Conservation (phyloP, 202 grass and related monocot genomes). For the Zizania palustris region DNA sequence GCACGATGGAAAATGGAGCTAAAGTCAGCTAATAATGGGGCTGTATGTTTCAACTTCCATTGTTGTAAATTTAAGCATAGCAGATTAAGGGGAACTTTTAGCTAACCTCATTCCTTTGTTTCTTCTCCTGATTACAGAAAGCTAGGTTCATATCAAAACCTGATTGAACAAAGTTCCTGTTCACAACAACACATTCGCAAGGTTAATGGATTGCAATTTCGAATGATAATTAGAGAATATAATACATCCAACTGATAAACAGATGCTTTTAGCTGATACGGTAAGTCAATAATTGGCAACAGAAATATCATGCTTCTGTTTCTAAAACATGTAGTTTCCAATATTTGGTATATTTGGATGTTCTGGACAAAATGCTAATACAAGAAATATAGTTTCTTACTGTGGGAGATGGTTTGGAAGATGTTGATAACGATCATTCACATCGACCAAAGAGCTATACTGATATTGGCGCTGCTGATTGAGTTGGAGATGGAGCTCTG, state of each 20-base stretch:
- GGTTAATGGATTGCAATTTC: slow-evolving; percentile 27
- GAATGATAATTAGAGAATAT: not conserved
- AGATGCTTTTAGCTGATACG: not conserved
- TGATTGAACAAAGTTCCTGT: slow-evolving; percentile 85
- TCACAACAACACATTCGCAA: slow-evolving; percentile 42
- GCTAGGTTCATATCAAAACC: slow-evolving; percentile 92
- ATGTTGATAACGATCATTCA: slow-evolving; percentile 55
- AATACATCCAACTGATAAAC: slow-evolving; percentile 4
- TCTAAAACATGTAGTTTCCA: slow-evolving; percentile 18
- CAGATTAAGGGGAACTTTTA: slow-evolving; percentile 6
- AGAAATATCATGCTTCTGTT: slow-evolving; percentile 22
- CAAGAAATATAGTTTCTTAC: slow-evolving; percentile 55
- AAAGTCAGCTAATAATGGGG: slow-evolving; percentile 12
- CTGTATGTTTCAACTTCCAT: not conserved
- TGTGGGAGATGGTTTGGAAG: slow-evolving; percentile 66
- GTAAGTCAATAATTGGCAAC: not conserved
- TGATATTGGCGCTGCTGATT: slow-evolving; percentile 89
- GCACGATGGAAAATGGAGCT: slow-evolving; percentile 1
- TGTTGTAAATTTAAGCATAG: slow-evolving; percentile 11
- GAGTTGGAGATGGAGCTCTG: slow-evolving; percentile 93
- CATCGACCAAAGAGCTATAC: slow-evolving; percentile 57
- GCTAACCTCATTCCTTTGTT: slow-evolving; percentile 87
- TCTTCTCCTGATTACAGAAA: slow-evolving; percentile 90
- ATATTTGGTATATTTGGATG: slow-evolving; percentile 8
- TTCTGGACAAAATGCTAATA: not conserved